Evolutionary conservation across 1,284 basidiomycete species (phyloP).

Genomic region (Microbotryomycetes sp.): DNA sequence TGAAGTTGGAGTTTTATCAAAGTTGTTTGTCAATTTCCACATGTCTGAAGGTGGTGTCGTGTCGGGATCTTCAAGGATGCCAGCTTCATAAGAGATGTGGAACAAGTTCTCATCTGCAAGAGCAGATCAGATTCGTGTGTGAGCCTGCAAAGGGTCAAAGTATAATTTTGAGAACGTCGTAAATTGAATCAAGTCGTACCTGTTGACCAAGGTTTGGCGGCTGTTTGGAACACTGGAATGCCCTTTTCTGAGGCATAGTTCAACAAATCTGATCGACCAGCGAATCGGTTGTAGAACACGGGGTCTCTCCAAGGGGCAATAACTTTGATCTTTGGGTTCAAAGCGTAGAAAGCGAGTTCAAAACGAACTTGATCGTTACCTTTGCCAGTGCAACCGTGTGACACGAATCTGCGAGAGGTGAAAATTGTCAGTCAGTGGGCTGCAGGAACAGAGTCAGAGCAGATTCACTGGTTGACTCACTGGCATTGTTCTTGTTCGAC

Average conservation of each 20-base stretch:
- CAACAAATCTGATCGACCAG: slow-evolving; percentile 87
- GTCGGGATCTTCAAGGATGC: slow-evolving; percentile 96
- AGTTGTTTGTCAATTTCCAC: slow-evolving; percentile 94
- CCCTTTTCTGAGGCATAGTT: slow-evolving; percentile 80
- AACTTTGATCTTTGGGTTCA: slow-evolving; percentile 98
- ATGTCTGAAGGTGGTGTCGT: slow-evolving; percentile 93
- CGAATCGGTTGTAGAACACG: slow-evolving; percentile 96
- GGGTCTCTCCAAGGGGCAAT: slow-evolving; percentile 96
- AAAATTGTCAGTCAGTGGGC: neutral
- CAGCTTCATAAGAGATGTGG: slow-evolving; percentile 99
- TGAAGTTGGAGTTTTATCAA: slow-evolving; percentile 70
- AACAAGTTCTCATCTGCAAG: slow-evolving; percentile 85
- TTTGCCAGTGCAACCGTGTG: slow-evolving; percentile 98
- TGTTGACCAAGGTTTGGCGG: slow-evolving; percentile 97
- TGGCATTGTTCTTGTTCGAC: slow-evolving; percentile 89
- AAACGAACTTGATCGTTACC: slow-evolving; percentile 99
- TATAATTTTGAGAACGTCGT: neutral
- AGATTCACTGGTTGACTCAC: slow-evolving; percentile 49
- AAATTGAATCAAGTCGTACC: slow-evolving; percentile 38
- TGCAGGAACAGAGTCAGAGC: neutral
- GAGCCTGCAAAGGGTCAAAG: neutral
- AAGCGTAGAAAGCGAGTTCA: slow-evolving; percentile 97
- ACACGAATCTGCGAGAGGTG: slow-evolving; percentile 63
- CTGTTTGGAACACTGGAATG: slow-evolving; percentile 92
- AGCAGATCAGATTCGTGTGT: neutral